Evolutionary conservation across 2,329 filamentous ascomycete species (phyloP), one percentile per base, ranked within the genome.

Genomic region (Amesomyces nigricolor): DNA sequence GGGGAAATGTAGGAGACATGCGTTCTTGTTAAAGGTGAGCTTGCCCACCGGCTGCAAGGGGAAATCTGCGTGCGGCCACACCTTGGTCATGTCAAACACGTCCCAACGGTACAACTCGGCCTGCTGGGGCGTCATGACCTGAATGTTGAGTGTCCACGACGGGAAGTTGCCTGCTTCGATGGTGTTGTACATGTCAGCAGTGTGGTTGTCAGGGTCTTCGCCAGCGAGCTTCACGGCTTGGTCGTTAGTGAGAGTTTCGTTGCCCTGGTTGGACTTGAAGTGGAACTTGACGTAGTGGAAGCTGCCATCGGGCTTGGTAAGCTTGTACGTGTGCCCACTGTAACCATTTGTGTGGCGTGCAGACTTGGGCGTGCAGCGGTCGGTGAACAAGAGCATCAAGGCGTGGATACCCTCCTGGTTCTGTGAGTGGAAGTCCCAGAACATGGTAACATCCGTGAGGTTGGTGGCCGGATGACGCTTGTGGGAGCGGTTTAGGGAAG

Each of bases 21-120:
- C 39, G 26, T 46, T 46, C 44, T 32, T 46, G 70, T 81, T 80
- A 14, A 82, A 72, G 1, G 75, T 79, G 59, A 81, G 68, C 58
- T 75, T 75, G 46, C 78, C 79, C 61, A 82, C 74, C 50, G 70
- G 74, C 42, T 76, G 73, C 17, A 81, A 71, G 7, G 79, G 79
- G 32, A 79, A 75, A 22, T 79, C 74, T 13, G 66, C 70, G 54
- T 81, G 76, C 16, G 78, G 78, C 79, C 78, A 81, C 59, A 80
- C 73, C 67, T 82, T 81, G 54, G 80, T 83, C 59, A 82, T n/a
- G 61, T 85, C 81, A 61, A 84, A 81, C 45, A 82, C 72, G 53
- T 79, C 75, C 57, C 73, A 72, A 1, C 71, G 68, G 55, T 74
- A 75, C 0, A 61, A 73, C 50, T 77, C 75, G 2, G 78, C 78